Evolutionary conservation across 768 basidiomycete genomes (phyloP).

Genomic region (Hygrophorus pudorinus): DNA sequence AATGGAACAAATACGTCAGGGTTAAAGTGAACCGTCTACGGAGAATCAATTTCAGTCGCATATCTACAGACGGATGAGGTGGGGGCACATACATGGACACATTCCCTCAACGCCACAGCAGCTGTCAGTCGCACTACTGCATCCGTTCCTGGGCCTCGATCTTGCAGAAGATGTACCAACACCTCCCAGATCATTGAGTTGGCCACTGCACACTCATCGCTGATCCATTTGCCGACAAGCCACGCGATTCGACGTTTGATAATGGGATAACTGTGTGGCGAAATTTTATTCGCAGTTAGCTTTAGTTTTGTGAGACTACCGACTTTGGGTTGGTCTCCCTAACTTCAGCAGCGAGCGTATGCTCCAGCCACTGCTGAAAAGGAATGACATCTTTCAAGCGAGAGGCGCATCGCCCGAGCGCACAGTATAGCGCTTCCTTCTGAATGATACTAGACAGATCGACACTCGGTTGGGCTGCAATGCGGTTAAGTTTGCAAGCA

Average conservation of each 20-base stretch:
- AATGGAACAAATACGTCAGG: conserved; percentile 57
- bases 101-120: conserved; percentile 68
- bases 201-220: conserved; percentile 51
- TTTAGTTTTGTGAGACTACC: conserved; percentile 11
- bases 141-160: conserved; percentile 63
- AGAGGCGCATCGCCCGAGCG: conserved; percentile 71
- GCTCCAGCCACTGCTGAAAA: conserved; percentile 61
- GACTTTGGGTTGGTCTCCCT: conserved; percentile 51
- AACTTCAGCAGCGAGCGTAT: conserved; percentile 50
- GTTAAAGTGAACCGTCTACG: conserved; percentile 57
- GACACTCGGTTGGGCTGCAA: conserved; percentile 33
- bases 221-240: conserved; percentile 85
- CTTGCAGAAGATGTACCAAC: conserved; percentile 64
- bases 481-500: conserved; percentile 1
- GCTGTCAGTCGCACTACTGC: conserved; percentile 82
- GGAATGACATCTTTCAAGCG: conserved; percentile 54
- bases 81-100: conserved; percentile 64
- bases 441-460: conserved; percentile 57
- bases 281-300: conserved; percentile 5
- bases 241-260: conserved; percentile 94
- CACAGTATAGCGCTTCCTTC: conserved; percentile 84
- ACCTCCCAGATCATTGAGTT: conserved; percentile 71
- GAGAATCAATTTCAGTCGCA: conserved; percentile 2
- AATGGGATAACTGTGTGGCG: conserved; percentile 61
- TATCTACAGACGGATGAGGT: background rate